phyloP scores from a whole-genome alignment of 352 stramenopile species.

The Globisporangium lucens region DNA sequence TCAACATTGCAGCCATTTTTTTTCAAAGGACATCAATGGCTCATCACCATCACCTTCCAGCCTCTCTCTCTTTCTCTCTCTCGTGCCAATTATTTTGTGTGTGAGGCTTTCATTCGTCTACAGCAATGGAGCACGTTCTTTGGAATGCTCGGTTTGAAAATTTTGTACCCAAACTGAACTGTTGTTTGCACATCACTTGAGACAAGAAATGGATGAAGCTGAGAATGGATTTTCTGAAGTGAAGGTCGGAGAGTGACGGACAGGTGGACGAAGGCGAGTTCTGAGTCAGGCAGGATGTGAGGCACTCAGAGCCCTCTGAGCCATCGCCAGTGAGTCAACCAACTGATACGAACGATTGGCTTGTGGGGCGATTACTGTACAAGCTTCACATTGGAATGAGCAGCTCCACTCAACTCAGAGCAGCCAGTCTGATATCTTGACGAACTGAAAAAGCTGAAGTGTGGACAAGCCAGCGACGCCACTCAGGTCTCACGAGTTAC shows the following conservation, averaged over 20 bases:
- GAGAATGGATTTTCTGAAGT: neutral
- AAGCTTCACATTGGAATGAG: neutral
- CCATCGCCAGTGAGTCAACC: too few species aligned
- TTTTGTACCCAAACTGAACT: neutral
- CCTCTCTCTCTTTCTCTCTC: neutral
- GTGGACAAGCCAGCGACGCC: neutral
- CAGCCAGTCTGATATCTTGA: neutral
- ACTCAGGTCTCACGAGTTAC: too few species aligned
- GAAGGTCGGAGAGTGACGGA: neutral
- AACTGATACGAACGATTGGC: too few species aligned
- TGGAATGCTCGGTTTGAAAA: neutral
- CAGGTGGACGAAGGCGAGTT: neutral
- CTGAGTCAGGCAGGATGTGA: neutral
- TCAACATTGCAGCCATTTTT: neutral
- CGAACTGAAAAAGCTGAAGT: neutral
- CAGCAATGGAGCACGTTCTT: neutral
- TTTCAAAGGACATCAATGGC: neutral
- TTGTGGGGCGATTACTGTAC: neutral
- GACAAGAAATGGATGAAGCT: neutral
- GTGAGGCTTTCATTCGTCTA: neutral
- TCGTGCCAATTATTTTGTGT: neutral
- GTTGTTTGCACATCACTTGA: neutral
- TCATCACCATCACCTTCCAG: neutral
- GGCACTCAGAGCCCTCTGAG: too few species aligned
- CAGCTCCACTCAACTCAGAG: neutral